Conservation (phyloP, 306 rosid species). For the Cercis canadensis region DNA sequence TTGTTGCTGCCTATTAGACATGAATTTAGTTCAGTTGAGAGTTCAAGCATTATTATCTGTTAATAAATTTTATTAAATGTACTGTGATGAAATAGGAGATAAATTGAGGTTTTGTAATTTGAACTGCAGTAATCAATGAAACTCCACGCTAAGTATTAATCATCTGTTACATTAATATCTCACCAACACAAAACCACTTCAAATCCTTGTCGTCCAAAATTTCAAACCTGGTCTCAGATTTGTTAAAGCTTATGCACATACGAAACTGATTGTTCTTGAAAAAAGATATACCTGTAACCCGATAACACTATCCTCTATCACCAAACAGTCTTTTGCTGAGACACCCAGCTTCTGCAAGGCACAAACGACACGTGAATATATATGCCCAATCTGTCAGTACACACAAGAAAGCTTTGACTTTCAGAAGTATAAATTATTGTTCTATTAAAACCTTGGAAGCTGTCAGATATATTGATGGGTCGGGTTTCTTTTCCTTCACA, state of each 20-base stretch:
- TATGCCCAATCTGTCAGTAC: conserved; percentile 21
- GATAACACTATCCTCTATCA: conserved; percentile 91
- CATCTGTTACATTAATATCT: too few relatives aligned
- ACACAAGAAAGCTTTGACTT: conserved; percentile 7
- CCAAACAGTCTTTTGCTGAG: conserved; percentile 71
- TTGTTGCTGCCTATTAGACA: conserved; percentile 75
- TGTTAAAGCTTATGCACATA: conserved; percentile 6
- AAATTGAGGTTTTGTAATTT: background rate
- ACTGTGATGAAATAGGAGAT: conserved; percentile 21
- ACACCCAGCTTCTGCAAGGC: conserved; percentile 72
- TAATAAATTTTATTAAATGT: conserved; percentile 3
- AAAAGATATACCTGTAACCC: conserved; percentile 76
- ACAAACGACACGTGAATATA: conserved; percentile 23
- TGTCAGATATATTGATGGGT: conserved; percentile 83
- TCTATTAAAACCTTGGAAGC: conserved; percentile 69
- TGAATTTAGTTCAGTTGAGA: conserved; percentile 28
- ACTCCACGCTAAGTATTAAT: too few relatives aligned
- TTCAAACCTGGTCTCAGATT: conserved; percentile 13
- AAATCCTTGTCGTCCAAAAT: background rate
- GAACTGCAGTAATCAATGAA: too few relatives aligned
- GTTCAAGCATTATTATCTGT: conserved; percentile 1
- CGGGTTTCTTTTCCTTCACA: conserved; percentile 95
- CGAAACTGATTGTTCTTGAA: background rate
- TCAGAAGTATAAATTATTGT: conserved; percentile 20
- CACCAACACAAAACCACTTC: background rate